Evolutionary conservation across 1,139 yeast species (phyloP).

Genomic region (Geotrichum bryndzae): DNA sequence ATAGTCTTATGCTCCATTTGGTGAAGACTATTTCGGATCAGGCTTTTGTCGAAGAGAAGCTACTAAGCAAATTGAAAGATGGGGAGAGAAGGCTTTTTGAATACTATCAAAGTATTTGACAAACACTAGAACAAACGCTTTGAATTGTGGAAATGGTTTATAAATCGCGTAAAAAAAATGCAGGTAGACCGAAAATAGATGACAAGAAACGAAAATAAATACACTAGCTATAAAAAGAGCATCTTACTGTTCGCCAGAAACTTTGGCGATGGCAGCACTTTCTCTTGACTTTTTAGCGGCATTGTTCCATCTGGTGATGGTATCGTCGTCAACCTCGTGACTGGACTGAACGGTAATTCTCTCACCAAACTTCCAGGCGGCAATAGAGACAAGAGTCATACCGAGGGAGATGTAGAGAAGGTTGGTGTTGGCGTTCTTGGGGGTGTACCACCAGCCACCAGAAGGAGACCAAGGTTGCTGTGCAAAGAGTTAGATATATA

Average conservation of each 20-base stretch:
- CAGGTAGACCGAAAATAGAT: not conserved
- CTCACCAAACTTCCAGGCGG: slow-evolving; percentile 31
- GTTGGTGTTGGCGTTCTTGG: slow-evolving; percentile 40
- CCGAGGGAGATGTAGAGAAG: slow-evolving; percentile 34
- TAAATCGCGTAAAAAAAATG: not conserved
- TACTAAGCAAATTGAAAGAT: slow-evolving; percentile 6
- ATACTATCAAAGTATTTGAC: slow-evolving; percentile 4
- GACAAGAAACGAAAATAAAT: not conserved
- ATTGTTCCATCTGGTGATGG: slow-evolving; percentile 36
- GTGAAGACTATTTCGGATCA: not conserved
- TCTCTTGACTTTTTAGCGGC: slow-evolving; percentile 38
- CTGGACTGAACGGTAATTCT: slow-evolving; percentile 30
- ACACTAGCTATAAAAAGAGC: not conserved
- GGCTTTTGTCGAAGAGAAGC: not conserved
- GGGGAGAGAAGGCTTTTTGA: slow-evolving; percentile 10
- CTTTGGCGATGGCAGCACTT: slow-evolving; percentile 28
- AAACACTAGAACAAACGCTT: not conserved
- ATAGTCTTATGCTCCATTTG: slow-evolving; percentile 4
- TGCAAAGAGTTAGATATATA: slow-evolving; percentile 1
- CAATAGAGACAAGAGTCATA: slow-evolving; percentile 30
- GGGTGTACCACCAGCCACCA: slow-evolving; percentile 43
- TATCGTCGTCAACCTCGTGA: slow-evolving; percentile 33
- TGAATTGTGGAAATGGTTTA: not conserved
- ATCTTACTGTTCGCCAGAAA: slow-evolving; percentile 16
- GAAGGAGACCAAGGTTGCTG: slow-evolving; percentile 37